Evolutionary conservation across 202 grass and related monocot species (phyloP), one percentile per base, ranked within the genome.

Genomic region (Zizania palustris): DNA sequence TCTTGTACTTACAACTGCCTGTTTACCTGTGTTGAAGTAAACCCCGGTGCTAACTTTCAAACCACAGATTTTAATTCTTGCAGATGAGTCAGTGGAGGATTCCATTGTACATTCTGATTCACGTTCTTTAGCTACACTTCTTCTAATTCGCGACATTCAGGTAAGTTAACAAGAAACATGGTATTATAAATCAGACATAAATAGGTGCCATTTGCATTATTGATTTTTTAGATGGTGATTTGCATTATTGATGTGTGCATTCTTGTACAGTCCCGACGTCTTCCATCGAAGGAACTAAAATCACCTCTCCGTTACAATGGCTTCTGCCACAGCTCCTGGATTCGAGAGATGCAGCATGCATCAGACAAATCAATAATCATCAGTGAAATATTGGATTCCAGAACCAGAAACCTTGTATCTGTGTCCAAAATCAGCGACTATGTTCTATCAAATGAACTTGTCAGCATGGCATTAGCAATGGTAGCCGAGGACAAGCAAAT

Each of bases 401-500:
- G 91, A 85, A 95, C 95, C 15, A 93, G 89, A 72, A 98, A 95
- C 74, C 87, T 92, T 14, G 91, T 98, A 57, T 98, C 91, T 10
- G 87, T 98, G 16, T 98, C 95, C 59, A 98, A 90, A 83, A 98
- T 98, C 83, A 98, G 95, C 2, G 91, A 98, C 50, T 98, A 98
- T 40, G 86, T 98, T 66, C 70, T 95, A 50, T 98, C 95, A 50
- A 98, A 95, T 82, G 95, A 98, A 64, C 86, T 98, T 60, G 95
- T 98, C 57, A 98, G 95, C 66, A 98, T 98, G 95, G 95, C 95
- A 53, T 72, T 98, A 77, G 91, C 91, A 82, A 98, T 98, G 95
- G 95, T 98, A 67, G 95, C 91, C 20, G 95, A 98, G 85, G 95
- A 98, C 80, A 92, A 94, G 80, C 95, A 98, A 85, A 98, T 95